Evolutionary conservation across 2,329 filamentous ascomycete species (phyloP).

Genomic region (Atkinsonella texensis): DNA sequence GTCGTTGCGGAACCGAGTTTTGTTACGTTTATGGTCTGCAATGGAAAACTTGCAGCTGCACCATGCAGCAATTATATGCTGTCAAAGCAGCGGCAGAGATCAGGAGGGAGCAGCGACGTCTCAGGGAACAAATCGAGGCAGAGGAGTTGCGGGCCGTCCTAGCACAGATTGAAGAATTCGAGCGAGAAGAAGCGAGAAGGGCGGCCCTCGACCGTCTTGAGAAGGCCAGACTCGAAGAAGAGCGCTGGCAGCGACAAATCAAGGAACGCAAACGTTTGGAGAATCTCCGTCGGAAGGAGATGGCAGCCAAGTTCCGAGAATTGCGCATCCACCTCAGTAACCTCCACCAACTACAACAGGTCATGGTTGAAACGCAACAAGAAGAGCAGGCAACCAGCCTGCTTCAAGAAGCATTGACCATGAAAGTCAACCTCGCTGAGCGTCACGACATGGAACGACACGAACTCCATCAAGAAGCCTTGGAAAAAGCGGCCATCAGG

Average conservation of each 20-base stretch:
- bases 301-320: constrained; percentile 27
- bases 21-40: constrained; percentile 66
- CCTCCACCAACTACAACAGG: constrained; percentile 31
- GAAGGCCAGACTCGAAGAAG: constrained; percentile 23
- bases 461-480: constrained; percentile 14
- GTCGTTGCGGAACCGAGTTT: constrained; percentile 68
- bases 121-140: constrained; percentile 22
- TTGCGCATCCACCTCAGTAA: constrained; percentile 24
- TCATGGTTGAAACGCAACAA: constrained; percentile 25
- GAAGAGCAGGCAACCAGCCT: constrained; percentile 21
- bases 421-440: constrained; percentile 18
- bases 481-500: constrained; percentile 19
- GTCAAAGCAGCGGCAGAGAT: constrained; percentile 26
- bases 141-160: constrained; percentile 28
- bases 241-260: constrained; percentile 24
- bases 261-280: constrained; percentile 28
- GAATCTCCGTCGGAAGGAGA: constrained; percentile 24
- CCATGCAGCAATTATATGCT: constrained; percentile 29
- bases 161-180: constrained; percentile 34
- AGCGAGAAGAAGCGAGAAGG: constrained; percentile 32
- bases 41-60: constrained; percentile 65
- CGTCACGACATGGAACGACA: constrained; percentile 22
- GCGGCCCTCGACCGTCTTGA: constrained; percentile 27
- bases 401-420: constrained; percentile 11
- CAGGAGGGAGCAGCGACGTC: constrained; percentile 22